Percentiles rank a stretch among this genome's conserved stretches.
Evolutionary conservation across 345 rosid species (phyloP).

Genomic region (Kernera saxatilis): DNA sequence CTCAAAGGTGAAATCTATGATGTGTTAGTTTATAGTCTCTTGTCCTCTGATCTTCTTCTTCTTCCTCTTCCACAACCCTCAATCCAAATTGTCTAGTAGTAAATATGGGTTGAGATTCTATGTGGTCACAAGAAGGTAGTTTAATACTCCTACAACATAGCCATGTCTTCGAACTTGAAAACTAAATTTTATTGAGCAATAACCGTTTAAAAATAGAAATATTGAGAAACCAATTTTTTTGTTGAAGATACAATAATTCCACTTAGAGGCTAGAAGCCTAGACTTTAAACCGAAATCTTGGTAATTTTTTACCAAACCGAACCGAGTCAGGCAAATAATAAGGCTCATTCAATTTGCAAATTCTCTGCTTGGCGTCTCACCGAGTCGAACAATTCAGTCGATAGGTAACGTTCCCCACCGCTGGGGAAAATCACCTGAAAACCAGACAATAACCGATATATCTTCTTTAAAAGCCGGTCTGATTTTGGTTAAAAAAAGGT

Average conservation of each 20-base stretch:
- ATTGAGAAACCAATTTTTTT: too few relatives aligned
- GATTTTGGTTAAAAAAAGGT: neutral
- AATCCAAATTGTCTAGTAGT: neutral
- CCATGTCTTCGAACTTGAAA: too few relatives aligned
- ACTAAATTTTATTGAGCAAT: too few relatives aligned
- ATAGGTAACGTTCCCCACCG: constrained; percentile 70
- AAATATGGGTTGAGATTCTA: neutral
- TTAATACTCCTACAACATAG: too few relatives aligned
- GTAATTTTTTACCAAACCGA: neutral
- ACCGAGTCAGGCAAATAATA: neutral
- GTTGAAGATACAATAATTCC: too few relatives aligned
- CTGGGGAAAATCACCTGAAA: constrained; percentile 58
- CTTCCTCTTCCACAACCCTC: neutral
- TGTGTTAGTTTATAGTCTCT: constrained; percentile 30
- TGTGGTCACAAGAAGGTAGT: too few relatives aligned
- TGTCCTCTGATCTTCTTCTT: constrained; percentile 21
- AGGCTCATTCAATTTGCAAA: constrained; percentile 36
- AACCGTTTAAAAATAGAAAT: too few relatives aligned
- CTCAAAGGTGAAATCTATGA: constrained; percentile 34
- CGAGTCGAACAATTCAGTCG: constrained; percentile 51
- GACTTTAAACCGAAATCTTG: neutral
- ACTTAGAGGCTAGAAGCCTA: neutral
- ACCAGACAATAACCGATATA: neutral
- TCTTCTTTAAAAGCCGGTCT: neutral
- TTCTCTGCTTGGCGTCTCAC: constrained; percentile 47